Conservation (phyloP, 371 early-diverging fungal genomes). For the Coemansia sp. region DNA sequence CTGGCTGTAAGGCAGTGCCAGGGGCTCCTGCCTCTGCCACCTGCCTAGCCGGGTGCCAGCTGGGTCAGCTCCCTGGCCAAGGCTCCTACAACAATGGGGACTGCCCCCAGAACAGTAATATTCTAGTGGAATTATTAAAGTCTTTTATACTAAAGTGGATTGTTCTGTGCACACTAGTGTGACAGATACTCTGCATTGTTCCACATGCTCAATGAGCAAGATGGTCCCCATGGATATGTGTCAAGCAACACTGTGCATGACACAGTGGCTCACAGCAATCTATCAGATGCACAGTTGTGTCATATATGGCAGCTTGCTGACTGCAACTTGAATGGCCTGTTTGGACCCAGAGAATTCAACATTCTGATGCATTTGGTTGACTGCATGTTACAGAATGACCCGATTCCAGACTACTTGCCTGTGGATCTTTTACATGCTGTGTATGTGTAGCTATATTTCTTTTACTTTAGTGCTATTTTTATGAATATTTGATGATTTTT, state of each 20-base stretch:
- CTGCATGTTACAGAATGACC: conserved; percentile 18
- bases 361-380: conserved; percentile 40
- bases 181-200: too few species aligned
- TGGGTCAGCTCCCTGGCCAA: too few species aligned
- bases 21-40: too few species aligned
- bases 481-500: neutral
- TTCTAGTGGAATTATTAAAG: too few species aligned
- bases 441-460: conserved; percentile 8
- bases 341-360: conserved; percentile 40
- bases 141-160: too few species aligned
- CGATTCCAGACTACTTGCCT: conserved; percentile 28
- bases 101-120: too few species aligned
- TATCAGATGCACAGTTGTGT: conserved; percentile 30
- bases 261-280: conserved; percentile 16
- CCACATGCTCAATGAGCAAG: too few species aligned
- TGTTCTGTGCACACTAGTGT: too few species aligned
- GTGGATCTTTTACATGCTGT: conserved; percentile 34
- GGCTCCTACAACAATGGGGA: too few species aligned
- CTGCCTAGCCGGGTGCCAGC: too few species aligned
- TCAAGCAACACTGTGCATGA: conserved; percentile 21
- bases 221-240: conserved; percentile 7
- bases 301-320: conserved; percentile 36
- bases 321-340: conserved; percentile 29
- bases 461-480: neutral
- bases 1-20: too few species aligned